Percentiles rank a stretch among this genome's conserved stretches.
These are phyloP conservation scores for Nicotiana sylvestris DNA, from an alignment of 257 asterid genomes.

Conservation along the genomic window DNA sequence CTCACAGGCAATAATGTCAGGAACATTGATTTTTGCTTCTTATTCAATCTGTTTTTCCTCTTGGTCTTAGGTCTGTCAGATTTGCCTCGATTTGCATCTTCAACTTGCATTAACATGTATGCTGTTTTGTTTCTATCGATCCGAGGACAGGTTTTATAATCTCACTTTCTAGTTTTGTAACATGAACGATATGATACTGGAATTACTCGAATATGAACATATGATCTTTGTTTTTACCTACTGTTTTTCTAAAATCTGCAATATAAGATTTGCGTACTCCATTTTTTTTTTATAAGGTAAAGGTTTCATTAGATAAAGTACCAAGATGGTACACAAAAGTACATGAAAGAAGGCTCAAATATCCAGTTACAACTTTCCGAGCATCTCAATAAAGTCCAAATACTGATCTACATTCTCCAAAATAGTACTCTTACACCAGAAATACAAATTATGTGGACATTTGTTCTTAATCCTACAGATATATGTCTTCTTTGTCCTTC, in stretches of 20 bases:
- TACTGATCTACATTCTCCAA: no score
- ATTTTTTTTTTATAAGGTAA: no score
- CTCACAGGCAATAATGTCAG: not conserved
- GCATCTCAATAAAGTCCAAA: no score
- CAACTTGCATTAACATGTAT: not conserved
- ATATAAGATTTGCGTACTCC: not conserved
- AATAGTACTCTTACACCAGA: no score
- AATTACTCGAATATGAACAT: not conserved
- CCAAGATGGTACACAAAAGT: no score
- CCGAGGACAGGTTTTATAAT: not conserved
- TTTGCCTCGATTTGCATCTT: not conserved
- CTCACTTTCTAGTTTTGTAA: not conserved
- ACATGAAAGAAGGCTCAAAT: no score
- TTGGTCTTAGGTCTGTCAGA: not conserved
- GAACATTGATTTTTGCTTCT: not conserved
- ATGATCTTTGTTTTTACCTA: not conserved
- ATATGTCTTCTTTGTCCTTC: no score
- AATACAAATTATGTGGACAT: no score
- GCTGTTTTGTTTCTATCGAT: not conserved
- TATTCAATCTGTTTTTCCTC: not conserved
- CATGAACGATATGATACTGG: not conserved
- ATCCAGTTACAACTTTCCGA: no score
- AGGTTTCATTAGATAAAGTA: no score
- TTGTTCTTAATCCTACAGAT: no score
- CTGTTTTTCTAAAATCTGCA: not conserved